phyloP scores from a whole-genome alignment of 225 moss, liverwort and hornwort species.

The Lunularia cruciata region DNA sequence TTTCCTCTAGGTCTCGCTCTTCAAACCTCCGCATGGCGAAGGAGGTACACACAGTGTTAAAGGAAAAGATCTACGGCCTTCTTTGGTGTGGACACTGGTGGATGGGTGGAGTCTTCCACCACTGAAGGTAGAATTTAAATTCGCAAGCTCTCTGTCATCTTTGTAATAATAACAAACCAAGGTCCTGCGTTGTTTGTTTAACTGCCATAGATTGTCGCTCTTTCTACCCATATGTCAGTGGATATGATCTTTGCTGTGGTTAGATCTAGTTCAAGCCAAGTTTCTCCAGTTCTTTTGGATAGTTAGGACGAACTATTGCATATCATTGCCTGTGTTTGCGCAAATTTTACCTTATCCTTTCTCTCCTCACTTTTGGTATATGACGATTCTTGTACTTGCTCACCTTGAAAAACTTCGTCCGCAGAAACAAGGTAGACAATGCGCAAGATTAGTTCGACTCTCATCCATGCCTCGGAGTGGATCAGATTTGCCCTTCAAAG shows the following conservation, averaged over 20 bases:
- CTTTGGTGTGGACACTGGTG: slow-evolving; percentile 35
- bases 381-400: too few species aligned
- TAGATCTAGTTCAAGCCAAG: too few species aligned
- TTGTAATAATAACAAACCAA: too few species aligned
- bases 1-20: slow-evolving; percentile 29
- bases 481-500: slow-evolving; percentile 7
- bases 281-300: too few species aligned
- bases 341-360: too few species aligned
- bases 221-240: too few species aligned
- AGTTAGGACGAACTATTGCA: too few species aligned
- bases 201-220: too few species aligned
- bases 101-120: slow-evolving; percentile 39
- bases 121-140: slow-evolving; percentile 25
- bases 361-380: too few species aligned
- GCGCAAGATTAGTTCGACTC: slow-evolving; percentile 13
- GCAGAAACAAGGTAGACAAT: slow-evolving; percentile 12
- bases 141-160: neutral
- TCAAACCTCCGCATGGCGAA: slow-evolving; percentile 38
- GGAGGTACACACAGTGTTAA: slow-evolving; percentile 34
- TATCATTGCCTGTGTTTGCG: too few species aligned
- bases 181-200: too few species aligned
- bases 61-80: slow-evolving; percentile 34
- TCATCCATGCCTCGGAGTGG: neutral
- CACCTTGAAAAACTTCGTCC: neutral
- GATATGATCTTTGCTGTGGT: too few species aligned